Evolutionary conservation across 306 rosid genomes (phyloP), one percentile per base, ranked within the genome.

Genomic region (Echinosophora koreensis): DNA sequence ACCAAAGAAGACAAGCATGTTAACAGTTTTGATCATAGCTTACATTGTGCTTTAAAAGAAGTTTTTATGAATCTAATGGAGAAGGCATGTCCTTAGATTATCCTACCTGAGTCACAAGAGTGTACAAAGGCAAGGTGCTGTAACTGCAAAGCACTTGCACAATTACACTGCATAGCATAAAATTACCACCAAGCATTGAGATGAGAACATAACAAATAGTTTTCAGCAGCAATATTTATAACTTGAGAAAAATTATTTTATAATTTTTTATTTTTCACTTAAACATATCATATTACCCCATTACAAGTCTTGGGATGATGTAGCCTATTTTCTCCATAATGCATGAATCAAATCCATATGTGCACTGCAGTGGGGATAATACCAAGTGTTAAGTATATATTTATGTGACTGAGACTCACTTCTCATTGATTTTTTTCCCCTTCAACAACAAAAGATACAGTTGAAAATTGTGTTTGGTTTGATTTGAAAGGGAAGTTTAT

Each of bases 101-200:
- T 59, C 79, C 34, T 73, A 92, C 98, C 97, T 90, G 97, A 30
- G 96, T 92, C 39, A 92, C 97, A 11, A 95, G 35, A 41, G 85
- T 68, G 77, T 95, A 95, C 52, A 92, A 70, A 13, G 97, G 98
- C 76, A 95, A 82, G 65, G 98, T 92, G 85, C 91, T 87, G 81
- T 88, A 90, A 71, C 98, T 95, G 88, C 98, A 92, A 14, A 95
- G 96, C 54, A 95, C 98, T 88, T 92, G 97, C 86, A 95, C 98
- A 73, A 92, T 73, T 64, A 74, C 85, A 35, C 98, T 89, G 92
- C 87, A 52, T 13, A 16, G 91, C 87, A 52, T 11, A 16, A 80
- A 57, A 82, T 35, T 3, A 66, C 6, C 32, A 71, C 10, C 18
- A 75, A 60, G 34, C 44, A 71, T 35, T 81, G 50, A 81, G 77